phyloP scores from a whole-genome alignment of 139 green algal genomes.

The Chlorella sp. region DNA sequence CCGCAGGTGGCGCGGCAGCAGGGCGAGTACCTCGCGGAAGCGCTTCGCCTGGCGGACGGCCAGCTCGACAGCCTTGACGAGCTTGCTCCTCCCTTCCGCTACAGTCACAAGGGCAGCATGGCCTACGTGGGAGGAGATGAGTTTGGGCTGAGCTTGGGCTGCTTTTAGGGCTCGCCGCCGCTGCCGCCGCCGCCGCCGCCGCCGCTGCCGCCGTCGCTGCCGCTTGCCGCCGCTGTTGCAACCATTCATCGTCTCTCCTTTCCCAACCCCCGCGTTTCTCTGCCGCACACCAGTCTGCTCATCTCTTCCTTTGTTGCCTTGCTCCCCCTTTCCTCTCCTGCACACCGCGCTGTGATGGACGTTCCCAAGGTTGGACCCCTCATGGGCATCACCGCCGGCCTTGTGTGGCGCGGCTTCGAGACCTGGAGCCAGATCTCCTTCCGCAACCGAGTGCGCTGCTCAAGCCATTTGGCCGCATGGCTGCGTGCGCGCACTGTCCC shows the following conservation, averaged over 20 bases:
- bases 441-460: conserved; percentile 40
- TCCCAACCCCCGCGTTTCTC: too few species aligned
- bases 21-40: conserved; percentile 80
- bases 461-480: neutral
- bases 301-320: too few species aligned
- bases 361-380: conserved; percentile 78
- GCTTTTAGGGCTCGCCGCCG: too few species aligned
- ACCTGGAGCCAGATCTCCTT: conserved; percentile 85
- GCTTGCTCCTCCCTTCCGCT: conserved; percentile 55
- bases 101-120: conserved; percentile 81
- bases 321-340: neutral
- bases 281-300: too few species aligned
- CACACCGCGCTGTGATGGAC: conserved; percentile 92
- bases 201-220: too few species aligned
- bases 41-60: conserved; percentile 32
- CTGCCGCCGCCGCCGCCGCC: too few species aligned
- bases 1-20: conserved; percentile 89
- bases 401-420: conserved; percentile 91
- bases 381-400: conserved; percentile 69
- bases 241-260: too few species aligned
- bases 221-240: too few species aligned
- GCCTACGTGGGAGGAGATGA: conserved; percentile 83
- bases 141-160: neutral
- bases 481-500: neutral
- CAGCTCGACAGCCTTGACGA: too few species aligned